Percentiles rank a stretch among this genome's conserved stretches.
Evolutionary conservation across 108 stramenopile genomes (phyloP).

Genomic region (Nannochloropsis gaditana): DNA sequence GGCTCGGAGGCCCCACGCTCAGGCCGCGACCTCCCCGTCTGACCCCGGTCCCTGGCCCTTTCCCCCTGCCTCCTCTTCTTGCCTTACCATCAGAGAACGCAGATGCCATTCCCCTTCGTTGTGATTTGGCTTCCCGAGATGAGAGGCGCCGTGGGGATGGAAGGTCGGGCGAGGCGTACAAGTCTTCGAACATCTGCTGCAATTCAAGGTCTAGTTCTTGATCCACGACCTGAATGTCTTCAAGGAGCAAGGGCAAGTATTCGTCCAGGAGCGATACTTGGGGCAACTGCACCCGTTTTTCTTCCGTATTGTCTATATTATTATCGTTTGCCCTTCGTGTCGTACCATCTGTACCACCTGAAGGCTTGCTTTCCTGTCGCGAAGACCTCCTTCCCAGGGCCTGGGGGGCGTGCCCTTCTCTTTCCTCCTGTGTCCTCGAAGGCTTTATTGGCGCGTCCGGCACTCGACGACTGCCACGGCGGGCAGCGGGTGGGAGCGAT

Average conservation of each 20-base stretch:
- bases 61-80: too few relatives aligned
- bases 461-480: constrained; percentile 8
- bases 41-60: too few relatives aligned
- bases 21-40: too few relatives aligned
- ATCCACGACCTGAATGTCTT: not conserved
- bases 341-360: too few relatives aligned
- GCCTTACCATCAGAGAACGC: too few relatives aligned
- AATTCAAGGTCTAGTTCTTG: not conserved
- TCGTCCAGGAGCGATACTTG: not conserved
- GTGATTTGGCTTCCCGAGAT: too few relatives aligned
- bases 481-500: not conserved
- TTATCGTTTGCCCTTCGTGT: not conserved
- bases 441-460: not conserved
- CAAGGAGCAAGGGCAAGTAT: not conserved
- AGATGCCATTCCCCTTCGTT: too few relatives aligned
- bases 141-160: not conserved
- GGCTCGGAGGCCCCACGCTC: too few relatives aligned
- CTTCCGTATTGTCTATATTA: not conserved
- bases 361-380: not conserved
- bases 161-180: not conserved
- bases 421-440: not conserved
- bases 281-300: not conserved
- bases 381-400: not conserved
- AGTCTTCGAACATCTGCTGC: not conserved
- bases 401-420: not conserved